These are phyloP conservation scores for Volutella citrinella DNA, from an alignment of 2,329 filamentous ascomycete genomes.

Conservation along the genomic window DNA sequence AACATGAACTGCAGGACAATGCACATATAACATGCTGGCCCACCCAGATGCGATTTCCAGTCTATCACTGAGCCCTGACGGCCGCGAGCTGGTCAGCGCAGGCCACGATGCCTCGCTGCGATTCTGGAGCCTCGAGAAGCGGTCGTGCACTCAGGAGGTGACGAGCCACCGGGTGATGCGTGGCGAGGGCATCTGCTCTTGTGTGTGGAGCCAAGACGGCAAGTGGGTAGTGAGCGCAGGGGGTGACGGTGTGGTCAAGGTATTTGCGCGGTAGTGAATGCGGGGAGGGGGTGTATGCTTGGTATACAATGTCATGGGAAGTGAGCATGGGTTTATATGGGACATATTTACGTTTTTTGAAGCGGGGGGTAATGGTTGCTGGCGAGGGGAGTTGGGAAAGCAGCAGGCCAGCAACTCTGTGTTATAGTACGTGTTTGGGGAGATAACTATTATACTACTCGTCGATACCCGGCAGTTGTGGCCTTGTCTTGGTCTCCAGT, in stretches of 20 bases:
- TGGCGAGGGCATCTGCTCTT: conserved; percentile 89
- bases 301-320: conserved; percentile 5
- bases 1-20: conserved; percentile 68
- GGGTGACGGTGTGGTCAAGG: conserved; percentile 94
- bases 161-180: conserved; percentile 92
- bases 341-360: too few species aligned
- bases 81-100: conserved; percentile 89
- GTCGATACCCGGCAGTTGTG: conserved; percentile 33
- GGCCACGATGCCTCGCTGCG: conserved; percentile 93
- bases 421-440: conserved; percentile 17
- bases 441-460: conserved; percentile 26
- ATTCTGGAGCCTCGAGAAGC: conserved; percentile 97
- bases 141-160: conserved; percentile 92
- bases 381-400: neutral
- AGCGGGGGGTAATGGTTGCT: too few species aligned
- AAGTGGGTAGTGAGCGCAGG: conserved; percentile 92
- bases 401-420: conserved; percentile 10
- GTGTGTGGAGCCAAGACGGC: conserved; percentile 94
- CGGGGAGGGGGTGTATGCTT: too few species aligned
- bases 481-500: conserved; percentile 12
- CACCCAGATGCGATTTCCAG: conserved; percentile 92
- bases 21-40: conserved; percentile 97
- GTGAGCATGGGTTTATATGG: conserved; percentile 3
- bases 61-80: conserved; percentile 87
- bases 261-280: conserved; percentile 60